Evolutionary conservation across 2,329 filamentous ascomycete species (phyloP).

Genomic region (Sarocladiaceae sp.): DNA sequence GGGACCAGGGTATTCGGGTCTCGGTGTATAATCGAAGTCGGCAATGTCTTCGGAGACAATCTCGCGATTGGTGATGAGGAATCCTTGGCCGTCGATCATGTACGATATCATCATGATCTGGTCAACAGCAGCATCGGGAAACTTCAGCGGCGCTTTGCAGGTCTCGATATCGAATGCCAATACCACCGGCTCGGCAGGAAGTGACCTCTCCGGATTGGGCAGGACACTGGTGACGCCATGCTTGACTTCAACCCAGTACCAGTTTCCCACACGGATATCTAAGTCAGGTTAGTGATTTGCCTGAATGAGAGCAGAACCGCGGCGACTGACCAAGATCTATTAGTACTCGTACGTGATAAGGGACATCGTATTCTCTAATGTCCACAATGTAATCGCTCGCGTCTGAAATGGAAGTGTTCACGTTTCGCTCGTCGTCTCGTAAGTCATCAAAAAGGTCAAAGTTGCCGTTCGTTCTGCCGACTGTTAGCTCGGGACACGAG

Average conservation of each 20-base stretch:
- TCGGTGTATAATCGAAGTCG: constrained; percentile 98
- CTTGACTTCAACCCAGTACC: constrained; percentile 94
- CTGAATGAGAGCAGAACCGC: no score
- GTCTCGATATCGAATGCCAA: constrained; percentile 99
- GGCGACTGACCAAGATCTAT: constrained; percentile 79
- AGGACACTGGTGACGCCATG: constrained; percentile 81
- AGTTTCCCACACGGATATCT: constrained; percentile 95
- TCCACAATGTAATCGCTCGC: constrained; percentile 97
- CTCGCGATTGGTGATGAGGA: constrained; percentile 95
- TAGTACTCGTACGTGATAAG: constrained; percentile 97
- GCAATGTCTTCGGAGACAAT: constrained; percentile 96
- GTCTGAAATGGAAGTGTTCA: constrained; percentile 72
- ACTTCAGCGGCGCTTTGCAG: constrained; percentile 91
- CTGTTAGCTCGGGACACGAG: constrained; percentile 4
- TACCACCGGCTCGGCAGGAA: constrained; percentile 92
- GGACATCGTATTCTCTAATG: constrained; percentile 98
- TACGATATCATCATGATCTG: constrained; percentile 99
- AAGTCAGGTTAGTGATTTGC: constrained; percentile 4
- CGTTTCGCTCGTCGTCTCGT: constrained; percentile 75
- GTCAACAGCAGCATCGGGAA: constrained; percentile 89
- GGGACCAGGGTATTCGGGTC: constrained; percentile 88
- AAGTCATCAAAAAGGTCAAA: constrained; percentile 94
- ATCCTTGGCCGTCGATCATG: constrained; percentile 99
- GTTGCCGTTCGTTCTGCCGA: constrained; percentile 63
- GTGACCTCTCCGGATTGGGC: constrained; percentile 81